Base-by-base conservation (phyloP, 2,329 filamentous ascomycete genomes). In the Aotearoamyces nothofagi region DNA sequence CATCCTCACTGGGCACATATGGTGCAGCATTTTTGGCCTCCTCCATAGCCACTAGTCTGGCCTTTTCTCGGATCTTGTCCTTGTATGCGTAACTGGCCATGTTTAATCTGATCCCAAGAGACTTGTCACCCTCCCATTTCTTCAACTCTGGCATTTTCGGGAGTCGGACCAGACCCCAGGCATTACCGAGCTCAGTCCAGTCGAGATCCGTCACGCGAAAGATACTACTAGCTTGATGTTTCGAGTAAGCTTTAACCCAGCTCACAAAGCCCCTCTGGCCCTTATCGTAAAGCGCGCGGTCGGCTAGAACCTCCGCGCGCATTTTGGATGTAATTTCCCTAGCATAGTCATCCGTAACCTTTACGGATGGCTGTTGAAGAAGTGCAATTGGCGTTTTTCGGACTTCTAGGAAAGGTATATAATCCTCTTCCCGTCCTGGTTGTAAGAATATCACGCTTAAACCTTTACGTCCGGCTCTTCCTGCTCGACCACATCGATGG, bases 81-180 rank as follows among this genome's bases (percentile, higher is more conserved):
- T 72, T 73, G 54, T 83, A 87, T 1, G 67, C 57, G 42, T 72
- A 83, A 2, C 53, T 59, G 24, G 75, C 63, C 64, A 78, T 75
- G 48, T 83, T 69, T 8, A 83, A 56, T 2, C 65, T 63, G 2
- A 76, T 52, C 2, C 70, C 70, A 1, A 79, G 56, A 13, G 57
- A 65, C 37, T 66, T 64, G 47, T 82, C 77, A 4, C 77, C 77
- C 9, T 71, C 65, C 60, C 79, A 87, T 1, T 61, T 67, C 43
- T 75, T 78, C 30, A 82, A 57, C 52, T 98, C 90, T 0, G 90
- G 87, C 90, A 98, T 98, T 48, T 79, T 83, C 4, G 90, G 90
- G 38, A 96, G 63, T 28, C 75, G 75, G 2, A 94, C 61, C 1
- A 98, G 61, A 2, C 82, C 90, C 82, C 87, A 98, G 1, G 78